Base-by-base conservation (phyloP, 2,329 filamentous ascomycete species). In the Blastomyces percursus region DNA sequence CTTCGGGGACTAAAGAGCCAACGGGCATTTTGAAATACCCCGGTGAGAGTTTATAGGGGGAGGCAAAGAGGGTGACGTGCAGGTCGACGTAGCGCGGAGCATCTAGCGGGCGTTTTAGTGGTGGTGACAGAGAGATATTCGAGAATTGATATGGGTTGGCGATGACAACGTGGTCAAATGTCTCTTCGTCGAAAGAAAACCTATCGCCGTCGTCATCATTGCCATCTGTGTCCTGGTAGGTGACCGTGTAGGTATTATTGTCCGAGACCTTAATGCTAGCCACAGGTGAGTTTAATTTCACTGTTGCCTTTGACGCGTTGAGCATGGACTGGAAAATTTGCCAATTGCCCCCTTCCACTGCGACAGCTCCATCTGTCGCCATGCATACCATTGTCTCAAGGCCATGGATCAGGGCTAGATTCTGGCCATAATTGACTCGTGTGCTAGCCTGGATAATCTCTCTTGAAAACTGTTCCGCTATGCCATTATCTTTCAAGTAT, bases 401-500 rank as follows among this genome's bases (percentile, higher is more conserved):
- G 0, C 91, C 94, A 70, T 97, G 92, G 57, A 97, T 94, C 44
- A 85, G 79, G n/a, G 80, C 83, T 14, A 97, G 75, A 68, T 97
- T 96, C 58, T 92, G 90, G 0, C 89, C 94, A 75, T 96, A 99
- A 74, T 97, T 97, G 66, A 96, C 93, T 24, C 94, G 83, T 0
- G 94, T 96, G 63, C 86, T 89, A 1, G 93, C 90, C 75, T 97
- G 93, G 32, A 97, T 85, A 57, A 99, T 84, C 59, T 99, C 90
- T 16, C 84, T 83, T 0, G 86, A 80, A 72, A 96, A 97, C 0
- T 78, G 72, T 0, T 80, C 77, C 30, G 82, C 80, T 62, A 96
- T 85, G 70, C 83, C 83, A 68, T 91, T 89, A 48, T 82, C 77
- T 32, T 79, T 79, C 14, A 97, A 78, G 66, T 87, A 89, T 70